Evolutionary conservation across 139 green algal species (phyloP).

Genomic region (Haematococcus lacustris): DNA sequence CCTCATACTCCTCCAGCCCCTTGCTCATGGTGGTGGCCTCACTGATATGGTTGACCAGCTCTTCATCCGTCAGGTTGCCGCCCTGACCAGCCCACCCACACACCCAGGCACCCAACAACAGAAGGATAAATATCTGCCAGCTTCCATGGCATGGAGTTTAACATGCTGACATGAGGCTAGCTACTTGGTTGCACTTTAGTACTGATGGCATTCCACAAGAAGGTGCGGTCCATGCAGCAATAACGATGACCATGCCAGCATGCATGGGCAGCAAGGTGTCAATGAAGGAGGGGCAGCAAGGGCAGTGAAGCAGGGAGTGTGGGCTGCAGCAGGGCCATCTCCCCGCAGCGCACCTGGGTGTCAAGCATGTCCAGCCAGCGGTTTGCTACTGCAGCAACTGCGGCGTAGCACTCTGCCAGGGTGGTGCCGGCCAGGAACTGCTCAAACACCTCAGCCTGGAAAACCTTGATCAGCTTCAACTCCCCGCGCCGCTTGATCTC

Average conservation of each 20-base stretch:
- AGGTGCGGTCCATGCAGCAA: too few species aligned
- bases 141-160: neutral
- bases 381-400: slow-evolving; percentile 88
- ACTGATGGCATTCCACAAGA: neutral
- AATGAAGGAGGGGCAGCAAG: neutral
- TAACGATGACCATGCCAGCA: too few species aligned
- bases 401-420: slow-evolving; percentile 84
- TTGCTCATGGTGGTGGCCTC: slow-evolving; percentile 95
- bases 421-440: slow-evolving; percentile 82
- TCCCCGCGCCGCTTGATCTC: slow-evolving; percentile 93
- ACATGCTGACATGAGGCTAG: neutral
- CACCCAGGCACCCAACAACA: neutral
- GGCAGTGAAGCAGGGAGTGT: neutral
- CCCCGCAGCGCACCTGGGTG: slow-evolving; percentile 44
- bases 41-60: slow-evolving; percentile 89
- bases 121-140: neutral
- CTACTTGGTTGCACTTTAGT: neutral
- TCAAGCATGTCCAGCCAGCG: slow-evolving; percentile 96
- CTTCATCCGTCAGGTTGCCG: slow-evolving; percentile 73
- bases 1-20: slow-evolving; percentile 88
- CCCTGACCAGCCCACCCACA: slow-evolving; percentile 27
- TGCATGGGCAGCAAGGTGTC: too few species aligned
- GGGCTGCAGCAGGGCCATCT: neutral
- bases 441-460: slow-evolving; percentile 92
- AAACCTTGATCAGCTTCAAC: slow-evolving; percentile 98